Percentiles rank a stretch among this genome's conserved stretches.
Evolutionary conservation across 139 green algal species (phyloP).

Genomic region (Picochlorum sp.): DNA sequence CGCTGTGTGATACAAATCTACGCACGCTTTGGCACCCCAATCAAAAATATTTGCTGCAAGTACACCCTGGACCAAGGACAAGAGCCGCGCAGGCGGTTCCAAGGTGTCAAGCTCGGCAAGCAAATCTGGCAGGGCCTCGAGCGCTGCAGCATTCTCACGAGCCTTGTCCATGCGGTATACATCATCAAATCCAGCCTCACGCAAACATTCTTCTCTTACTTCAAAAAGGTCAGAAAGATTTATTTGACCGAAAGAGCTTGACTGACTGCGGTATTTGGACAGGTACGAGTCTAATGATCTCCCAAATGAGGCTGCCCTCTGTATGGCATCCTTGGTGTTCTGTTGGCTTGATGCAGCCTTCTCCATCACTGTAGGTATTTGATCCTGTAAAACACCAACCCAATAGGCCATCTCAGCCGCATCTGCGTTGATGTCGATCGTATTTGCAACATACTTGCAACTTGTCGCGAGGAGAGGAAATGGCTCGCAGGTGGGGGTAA

Average conservation of each 20-base stretch:
- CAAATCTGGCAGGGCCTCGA: constrained; percentile 88
- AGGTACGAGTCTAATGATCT: constrained; percentile 73
- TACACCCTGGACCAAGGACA: constrained; percentile 73
- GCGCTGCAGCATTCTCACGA: constrained; percentile 78
- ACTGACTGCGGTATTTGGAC: constrained; percentile 46
- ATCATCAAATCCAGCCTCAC: constrained; percentile 92
- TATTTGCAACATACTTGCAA: constrained; percentile 80
- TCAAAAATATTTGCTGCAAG: constrained; percentile 99
- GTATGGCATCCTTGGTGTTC: constrained; percentile 31
- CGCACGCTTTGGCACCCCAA: constrained; percentile 82
- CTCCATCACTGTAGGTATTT: constrained; percentile 60
- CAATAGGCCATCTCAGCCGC: constrained; percentile 80
- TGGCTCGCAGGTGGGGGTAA: constrained; percentile 61
- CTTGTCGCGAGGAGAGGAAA: constrained; percentile 85
- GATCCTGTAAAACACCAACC: constrained; percentile 66
- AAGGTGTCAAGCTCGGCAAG: constrained; percentile 82
- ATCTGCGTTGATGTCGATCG: constrained; percentile 73
- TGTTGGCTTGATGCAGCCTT: constrained; percentile 60
- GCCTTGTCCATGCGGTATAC: constrained; percentile 85
- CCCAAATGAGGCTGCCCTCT: constrained; percentile 72
- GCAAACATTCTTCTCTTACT: constrained; percentile 93
- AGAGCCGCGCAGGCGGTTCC: constrained; percentile 46
- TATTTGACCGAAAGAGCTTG: constrained; percentile 72
- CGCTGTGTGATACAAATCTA: constrained; percentile 84
- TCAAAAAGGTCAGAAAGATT: constrained; percentile 89